A percentile compares a stretch with the other conserved stretches of the same genome.
These are phyloP conservation scores for Claviceps fusiformis DNA, from an alignment of 2,329 filamentous ascomycete genomes.

Conservation along the genomic window DNA sequence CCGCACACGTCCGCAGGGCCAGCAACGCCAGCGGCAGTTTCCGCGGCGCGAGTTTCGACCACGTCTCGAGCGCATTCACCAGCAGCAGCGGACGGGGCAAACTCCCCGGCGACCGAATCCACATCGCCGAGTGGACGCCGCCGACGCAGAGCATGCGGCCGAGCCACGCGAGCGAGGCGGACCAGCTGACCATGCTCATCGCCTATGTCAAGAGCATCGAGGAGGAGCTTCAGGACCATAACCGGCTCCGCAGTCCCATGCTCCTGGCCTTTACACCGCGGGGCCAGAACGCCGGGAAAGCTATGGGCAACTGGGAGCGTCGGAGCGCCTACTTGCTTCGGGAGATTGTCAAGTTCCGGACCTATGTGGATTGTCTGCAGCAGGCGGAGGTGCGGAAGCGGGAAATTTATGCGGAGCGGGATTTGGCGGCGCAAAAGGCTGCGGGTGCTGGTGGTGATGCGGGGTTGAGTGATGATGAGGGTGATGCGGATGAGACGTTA, in stretches of 20 bases:
- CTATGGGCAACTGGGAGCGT: slow-evolving; percentile 94
- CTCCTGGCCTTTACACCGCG: slow-evolving; percentile 78
- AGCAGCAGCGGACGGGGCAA: slow-evolving; percentile 39
- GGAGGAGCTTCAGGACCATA: slow-evolving; percentile 73
- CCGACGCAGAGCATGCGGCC: slow-evolving; percentile 84
- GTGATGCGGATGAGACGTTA: slow-evolving; percentile 23
- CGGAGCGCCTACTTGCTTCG: slow-evolving; percentile 84
- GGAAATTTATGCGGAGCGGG: slow-evolving; percentile 54
- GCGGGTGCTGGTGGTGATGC: slow-evolving; percentile 26
- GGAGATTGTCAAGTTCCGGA: slow-evolving; percentile 94
- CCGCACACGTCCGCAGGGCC: slow-evolving; percentile 25
- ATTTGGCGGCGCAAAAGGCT: slow-evolving; percentile 32
- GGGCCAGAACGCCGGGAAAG: slow-evolving; percentile 65
- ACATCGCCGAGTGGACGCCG: slow-evolving; percentile 78
- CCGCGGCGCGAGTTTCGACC: slow-evolving; percentile 48
- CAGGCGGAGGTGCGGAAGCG: slow-evolving; percentile 56
- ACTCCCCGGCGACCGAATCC: slow-evolving; percentile 71
- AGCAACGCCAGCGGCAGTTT: slow-evolving; percentile 38
- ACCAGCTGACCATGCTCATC: slow-evolving; percentile 64
- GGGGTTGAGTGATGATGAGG: slow-evolving; percentile 20
- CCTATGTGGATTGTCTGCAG: slow-evolving; percentile 77
- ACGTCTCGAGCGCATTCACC: slow-evolving; percentile 36
- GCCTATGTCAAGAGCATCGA: slow-evolving; percentile 78
- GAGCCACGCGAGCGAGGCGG: slow-evolving; percentile 61
- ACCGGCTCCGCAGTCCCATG: slow-evolving; percentile 77